Base-by-base conservation (phyloP, 495 filamentous ascomycete genomes). In the Penicillium subrubescens region DNA sequence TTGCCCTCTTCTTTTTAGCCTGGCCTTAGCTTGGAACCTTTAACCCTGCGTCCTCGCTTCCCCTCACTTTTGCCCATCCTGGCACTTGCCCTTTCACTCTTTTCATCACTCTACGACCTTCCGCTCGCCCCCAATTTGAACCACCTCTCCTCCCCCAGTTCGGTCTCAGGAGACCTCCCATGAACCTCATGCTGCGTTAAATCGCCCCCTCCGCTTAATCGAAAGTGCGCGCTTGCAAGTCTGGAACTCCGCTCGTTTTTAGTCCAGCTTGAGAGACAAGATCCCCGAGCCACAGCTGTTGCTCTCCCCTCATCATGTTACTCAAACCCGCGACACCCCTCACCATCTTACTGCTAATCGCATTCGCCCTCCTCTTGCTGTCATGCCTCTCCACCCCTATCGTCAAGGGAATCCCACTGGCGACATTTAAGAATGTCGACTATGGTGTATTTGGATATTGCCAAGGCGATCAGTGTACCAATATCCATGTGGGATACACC, bases 391-490 rank as follows among this genome's bases (percentile, higher is more conserved):
- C 93, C n/a, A 94, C 93, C 0, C 95, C 95, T 12, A 92, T 99
- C 66, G 88, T 99, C 72, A 89, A 89, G 68, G 83, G 80, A 12
- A 94, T 99, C 35, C 92, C 92, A 2, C 82, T 99, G 10, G 93
- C 90, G 19, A 89, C 85, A 14, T 95, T 87, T 71, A 72, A 88
- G 21, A 88, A 89, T 62, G 85, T 92, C 66, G 87, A 90, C 59
- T 96, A 97, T 78, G 95, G 95, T 8, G 95, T 98, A 14, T 95
- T 97, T 80, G 95, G 95, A 12, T 97, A 88, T 69, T 99, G 95
- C 77, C 81, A 88, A 57, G 75, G 72, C 8, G 73, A 72, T 31
- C 66, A 71, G 46, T 98, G 95, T 73, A 92, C 84, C 64, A 79
- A 79, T n/a, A 86, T 93, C 62, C 83, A 88, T 71, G 83, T 98